phyloP scores from a whole-genome alignment of 768 basidiomycete species.

The Pleurotus tuber-regium region DNA sequence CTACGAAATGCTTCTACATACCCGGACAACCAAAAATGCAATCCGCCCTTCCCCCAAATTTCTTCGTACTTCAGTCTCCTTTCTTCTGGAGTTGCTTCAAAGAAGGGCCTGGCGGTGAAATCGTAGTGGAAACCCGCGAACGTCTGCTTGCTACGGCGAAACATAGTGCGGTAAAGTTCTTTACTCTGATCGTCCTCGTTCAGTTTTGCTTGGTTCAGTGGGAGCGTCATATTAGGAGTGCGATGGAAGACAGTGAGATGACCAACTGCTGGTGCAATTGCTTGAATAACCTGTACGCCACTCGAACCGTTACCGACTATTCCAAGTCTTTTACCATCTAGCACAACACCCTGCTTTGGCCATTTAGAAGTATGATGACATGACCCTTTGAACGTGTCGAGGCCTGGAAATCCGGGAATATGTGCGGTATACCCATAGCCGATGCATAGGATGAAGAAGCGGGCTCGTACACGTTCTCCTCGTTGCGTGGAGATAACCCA shows the following conservation, averaged over 20 bases:
- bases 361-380: conserved; percentile 21
- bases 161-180: conserved; percentile 19
- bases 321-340: conserved; percentile 22
- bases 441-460: conserved; percentile 21
- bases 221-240: conserved; percentile 40
- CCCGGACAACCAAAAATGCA: conserved; percentile 18
- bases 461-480: conserved; percentile 15
- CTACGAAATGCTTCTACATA: conserved; percentile 17
- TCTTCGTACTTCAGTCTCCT: conserved; percentile 20
- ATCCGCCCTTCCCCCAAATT: conserved; percentile 21
- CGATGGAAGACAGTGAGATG: conserved; percentile 28
- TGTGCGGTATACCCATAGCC: conserved; percentile 22
- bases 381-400: conserved; percentile 21
- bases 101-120: conserved; percentile 12
- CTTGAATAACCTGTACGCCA: conserved; percentile 25
- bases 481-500: conserved; percentile 22
- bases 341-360: conserved; percentile 19
- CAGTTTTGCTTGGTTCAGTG: conserved; percentile 65
- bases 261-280: conserved; percentile 16
- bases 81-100: conserved; percentile 19
- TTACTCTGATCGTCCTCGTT: conserved; percentile 26
- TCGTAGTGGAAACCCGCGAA: conserved; percentile 19
- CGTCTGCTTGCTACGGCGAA: conserved; percentile 20
- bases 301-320: conserved; percentile 26
- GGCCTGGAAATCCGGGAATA: conserved; percentile 18